phyloP scores from a whole-genome alignment of 2,329 filamentous ascomycete genomes.

The Exophiala bonariae region DNA sequence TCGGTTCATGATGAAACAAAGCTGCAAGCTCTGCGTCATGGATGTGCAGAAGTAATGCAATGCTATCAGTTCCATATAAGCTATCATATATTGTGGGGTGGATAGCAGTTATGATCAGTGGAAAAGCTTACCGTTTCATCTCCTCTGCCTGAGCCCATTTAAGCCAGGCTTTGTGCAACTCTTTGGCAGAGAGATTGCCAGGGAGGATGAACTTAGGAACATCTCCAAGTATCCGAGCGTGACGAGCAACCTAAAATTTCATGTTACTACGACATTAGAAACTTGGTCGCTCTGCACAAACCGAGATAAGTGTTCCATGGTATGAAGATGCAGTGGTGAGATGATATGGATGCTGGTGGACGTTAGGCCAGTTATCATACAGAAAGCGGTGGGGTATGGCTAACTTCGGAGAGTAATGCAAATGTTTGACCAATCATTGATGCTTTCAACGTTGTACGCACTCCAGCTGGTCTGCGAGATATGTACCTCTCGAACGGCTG shows the following conservation, averaged over 20 bases:
- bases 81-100: too few species aligned
- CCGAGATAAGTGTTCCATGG: slow-evolving; percentile 14
- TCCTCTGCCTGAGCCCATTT: slow-evolving; percentile 16
- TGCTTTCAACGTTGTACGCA: slow-evolving; percentile 9
- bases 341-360: slow-evolving; percentile 8
- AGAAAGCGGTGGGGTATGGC: not conserved
- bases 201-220: slow-evolving; percentile 1
- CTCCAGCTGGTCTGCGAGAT: slow-evolving; percentile 2
- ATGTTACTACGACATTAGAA: too few species aligned
- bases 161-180: slow-evolving; percentile 10
- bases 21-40: slow-evolving; percentile 17
- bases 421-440: slow-evolving; percentile 22
- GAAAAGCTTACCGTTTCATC: slow-evolving; percentile 7
- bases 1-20: slow-evolving; percentile 18
- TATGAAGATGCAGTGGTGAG: slow-evolving; percentile 11
- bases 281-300: not conserved
- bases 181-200: slow-evolving; percentile 4
- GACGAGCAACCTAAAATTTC: slow-evolving; percentile 4
- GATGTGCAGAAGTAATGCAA: slow-evolving; percentile 4
- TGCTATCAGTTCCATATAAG: not conserved
- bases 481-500: slow-evolving; percentile 8
- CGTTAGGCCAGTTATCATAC: not conserved
- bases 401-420: slow-evolving; percentile 13
- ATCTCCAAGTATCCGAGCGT: slow-evolving; percentile 5
- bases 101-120: too few species aligned